A percentile compares a stretch with the other conserved stretches of the same genome.
These are phyloP conservation scores for Heliamphora exappendiculata DNA, from an alignment of 148 eudicot species.

Conservation along the genomic window DNA sequence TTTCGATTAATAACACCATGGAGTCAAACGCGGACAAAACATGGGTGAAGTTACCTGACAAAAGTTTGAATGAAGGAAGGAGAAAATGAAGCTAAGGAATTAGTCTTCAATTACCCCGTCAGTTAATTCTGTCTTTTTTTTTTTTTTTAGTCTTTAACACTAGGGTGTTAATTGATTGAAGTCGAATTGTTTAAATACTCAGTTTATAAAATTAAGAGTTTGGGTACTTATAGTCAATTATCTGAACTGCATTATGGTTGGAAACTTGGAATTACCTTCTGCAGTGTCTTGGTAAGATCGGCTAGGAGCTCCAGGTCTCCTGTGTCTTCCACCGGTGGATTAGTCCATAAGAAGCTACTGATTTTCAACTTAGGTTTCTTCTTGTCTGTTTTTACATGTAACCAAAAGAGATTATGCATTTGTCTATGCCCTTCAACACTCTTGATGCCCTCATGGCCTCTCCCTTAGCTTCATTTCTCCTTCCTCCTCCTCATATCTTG, in stretches of 20 bases:
- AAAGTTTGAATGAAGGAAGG: too few species aligned
- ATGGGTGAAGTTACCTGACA: too few species aligned
- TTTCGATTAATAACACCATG: too few species aligned
- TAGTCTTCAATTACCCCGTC: too few species aligned
- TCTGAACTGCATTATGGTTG: neutral
- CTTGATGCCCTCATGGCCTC: conserved; percentile 14
- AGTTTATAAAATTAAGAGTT: too few species aligned
- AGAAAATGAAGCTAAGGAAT: too few species aligned
- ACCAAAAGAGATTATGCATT: conserved; percentile 27
- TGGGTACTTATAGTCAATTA: neutral
- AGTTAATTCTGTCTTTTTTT: too few species aligned
- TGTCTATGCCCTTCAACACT: conserved; percentile 20
- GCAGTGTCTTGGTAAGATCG: conserved; percentile 11
- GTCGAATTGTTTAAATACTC: too few species aligned
- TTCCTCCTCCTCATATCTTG: conserved; percentile 4
- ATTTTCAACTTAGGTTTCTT: conserved; percentile 21
- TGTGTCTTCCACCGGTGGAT: conserved; percentile 30
- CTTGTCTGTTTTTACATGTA: conserved; percentile 18
- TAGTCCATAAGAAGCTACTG: conserved; percentile 9
- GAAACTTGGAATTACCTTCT: conserved; percentile 14
- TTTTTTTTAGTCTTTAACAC: too few species aligned
- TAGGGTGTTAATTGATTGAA: too few species aligned
- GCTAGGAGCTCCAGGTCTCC: conserved; percentile 17
- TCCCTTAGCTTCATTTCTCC: neutral
- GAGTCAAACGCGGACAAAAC: too few species aligned